Base-by-base conservation (phyloP, 2,329 filamentous ascomycete species). In the Aureobasidium sp. region DNA sequence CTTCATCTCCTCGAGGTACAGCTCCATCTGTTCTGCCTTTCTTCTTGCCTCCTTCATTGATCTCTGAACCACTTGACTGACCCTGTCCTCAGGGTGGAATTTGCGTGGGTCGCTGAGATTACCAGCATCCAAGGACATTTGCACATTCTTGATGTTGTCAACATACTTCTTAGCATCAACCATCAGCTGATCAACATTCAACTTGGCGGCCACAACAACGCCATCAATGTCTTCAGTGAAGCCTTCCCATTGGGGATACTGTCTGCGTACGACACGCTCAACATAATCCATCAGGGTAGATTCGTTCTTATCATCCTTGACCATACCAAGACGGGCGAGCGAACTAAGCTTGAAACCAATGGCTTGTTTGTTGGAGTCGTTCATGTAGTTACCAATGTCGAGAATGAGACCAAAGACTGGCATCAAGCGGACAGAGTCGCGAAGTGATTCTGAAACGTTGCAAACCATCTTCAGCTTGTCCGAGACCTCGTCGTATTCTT, bases 301-400 rank as follows among this genome's bases (percentile, higher is more conserved):
- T 75, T 97, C 89, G 75, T 99, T 99, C 82, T 97, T 97, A 79
- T 96, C 91, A 72, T 99, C 94, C 78, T 99, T 99, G 71, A 97
- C 90, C 92, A 99, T 97, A 64, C 89, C 92, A 61, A 99, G 80
- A 61, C 94, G 86, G 31, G 90, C 90, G 53, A 99, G 85, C 6
- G 94, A 97, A 71, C 91, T 94, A 15, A 99, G 85, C 79, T 99
- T 99, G 86, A 99, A 99, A 65, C 94, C 94, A 62, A 88, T 90
- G 4, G 94, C 94, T 77, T 97, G 94, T 78, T 99, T 99, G 78
- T 97, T 97, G 61, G 92, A 88, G 72, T 97, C 94, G 79, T 99
- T 99, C 94, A 99, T 99, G 81, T 96, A 99, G 76, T 99, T 99
- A 75, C 94, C 94, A 71, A 99, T 96, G 74, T 97, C 93, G 69